A percentile compares a stretch with the other conserved stretches of the same genome.
Evolutionary conservation across 2,329 filamentous ascomycete genomes (phyloP).

Genomic region (Penicillium sp.): DNA sequence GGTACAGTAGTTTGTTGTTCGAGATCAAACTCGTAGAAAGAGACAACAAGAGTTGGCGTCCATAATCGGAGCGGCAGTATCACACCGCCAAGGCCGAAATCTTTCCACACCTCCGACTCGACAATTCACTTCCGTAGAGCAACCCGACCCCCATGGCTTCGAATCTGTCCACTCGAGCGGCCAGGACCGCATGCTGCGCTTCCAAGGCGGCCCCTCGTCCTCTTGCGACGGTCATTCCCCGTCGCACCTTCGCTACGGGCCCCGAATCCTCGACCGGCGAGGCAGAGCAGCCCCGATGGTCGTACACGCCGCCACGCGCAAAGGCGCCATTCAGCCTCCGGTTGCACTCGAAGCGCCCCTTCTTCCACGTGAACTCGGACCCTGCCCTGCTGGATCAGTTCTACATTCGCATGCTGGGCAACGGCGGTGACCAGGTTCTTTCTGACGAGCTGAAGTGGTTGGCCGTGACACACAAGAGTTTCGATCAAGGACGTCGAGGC

Average conservation of each 20-base stretch:
- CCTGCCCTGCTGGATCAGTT: constrained; percentile 73
- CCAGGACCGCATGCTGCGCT: constrained; percentile 38
- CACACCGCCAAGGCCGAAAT: constrained; percentile 28
- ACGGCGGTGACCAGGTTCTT: constrained; percentile 70
- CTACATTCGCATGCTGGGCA: constrained; percentile 75
- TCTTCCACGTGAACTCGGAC: constrained; percentile 72
- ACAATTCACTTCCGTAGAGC: constrained; percentile 17
- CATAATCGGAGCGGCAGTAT: constrained; percentile 21
- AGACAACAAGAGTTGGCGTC: background rate
- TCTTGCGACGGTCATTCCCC: constrained; percentile 15
- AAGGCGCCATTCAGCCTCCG: constrained; percentile 63
- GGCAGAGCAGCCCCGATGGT: constrained; percentile 63
- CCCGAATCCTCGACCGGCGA: constrained; percentile 35
- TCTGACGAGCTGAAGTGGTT: constrained; percentile 95
- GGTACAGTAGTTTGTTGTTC: too few relatives aligned
- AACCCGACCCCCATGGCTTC: constrained; percentile 48
- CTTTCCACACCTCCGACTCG: constrained; percentile 25
- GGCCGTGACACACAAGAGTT: constrained; percentile 96
- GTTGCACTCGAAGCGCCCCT: constrained; percentile 34
- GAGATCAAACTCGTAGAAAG: background rate
- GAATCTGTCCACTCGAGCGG: constrained; percentile 46
- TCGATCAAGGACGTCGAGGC: constrained; percentile 89
- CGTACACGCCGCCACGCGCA: constrained; percentile 68
- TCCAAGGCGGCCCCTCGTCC: constrained; percentile 23
- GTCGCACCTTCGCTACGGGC: constrained; percentile 31